These are phyloP conservation scores for Hygrocybe punicea DNA, from an alignment of 768 basidiomycete species.

Conservation along the genomic window DNA sequence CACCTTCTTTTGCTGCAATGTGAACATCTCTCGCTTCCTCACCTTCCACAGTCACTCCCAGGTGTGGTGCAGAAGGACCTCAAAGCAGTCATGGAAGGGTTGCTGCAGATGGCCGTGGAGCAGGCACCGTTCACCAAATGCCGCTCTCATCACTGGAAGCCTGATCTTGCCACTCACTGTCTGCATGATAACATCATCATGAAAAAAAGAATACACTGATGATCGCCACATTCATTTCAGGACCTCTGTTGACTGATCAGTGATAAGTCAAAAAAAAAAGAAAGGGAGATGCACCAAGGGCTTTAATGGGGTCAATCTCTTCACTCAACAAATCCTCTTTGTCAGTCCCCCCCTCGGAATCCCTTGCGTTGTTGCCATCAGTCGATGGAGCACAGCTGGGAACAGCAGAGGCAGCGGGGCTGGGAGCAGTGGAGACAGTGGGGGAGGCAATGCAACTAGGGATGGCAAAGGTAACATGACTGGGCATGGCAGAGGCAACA, in stretches of 20 bases:
- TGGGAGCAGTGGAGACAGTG: neutral
- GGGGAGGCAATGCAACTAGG: neutral
- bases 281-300: neutral
- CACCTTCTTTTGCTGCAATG: no score
- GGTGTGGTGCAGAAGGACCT: no score
- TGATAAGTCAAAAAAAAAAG: neutral
- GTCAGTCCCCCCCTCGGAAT: neutral
- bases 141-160: no score
- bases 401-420: neutral
- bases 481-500: neutral
- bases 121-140: no score
- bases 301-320: neutral
- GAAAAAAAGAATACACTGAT: neutral
- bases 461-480: neutral
- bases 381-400: neutral
- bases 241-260: neutral
- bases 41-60: no score
- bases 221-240: neutral
- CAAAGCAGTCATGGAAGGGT: no score
- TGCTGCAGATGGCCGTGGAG: no score
- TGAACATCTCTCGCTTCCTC: no score
- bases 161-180: neutral
- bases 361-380: neutral
- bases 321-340: neutral
- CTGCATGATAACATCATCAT: neutral